Conservation (phyloP, 2,329 filamentous ascomycete species). For the Amauroascus verrucosus region DNA sequence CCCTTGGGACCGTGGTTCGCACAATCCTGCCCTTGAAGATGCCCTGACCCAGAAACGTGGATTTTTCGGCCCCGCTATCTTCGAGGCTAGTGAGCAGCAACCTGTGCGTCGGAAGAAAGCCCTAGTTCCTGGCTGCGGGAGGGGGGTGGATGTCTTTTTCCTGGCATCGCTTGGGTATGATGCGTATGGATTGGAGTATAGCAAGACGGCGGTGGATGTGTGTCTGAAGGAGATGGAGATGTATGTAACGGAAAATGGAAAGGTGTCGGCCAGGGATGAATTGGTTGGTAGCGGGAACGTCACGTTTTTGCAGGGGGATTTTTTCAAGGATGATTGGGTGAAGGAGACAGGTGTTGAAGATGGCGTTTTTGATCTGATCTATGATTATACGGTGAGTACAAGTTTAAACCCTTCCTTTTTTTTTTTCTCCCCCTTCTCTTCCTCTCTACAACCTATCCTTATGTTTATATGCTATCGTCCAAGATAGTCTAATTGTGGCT, state of each 20-base stretch:
- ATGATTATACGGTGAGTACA: conserved; percentile 51
- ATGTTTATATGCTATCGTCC: not conserved
- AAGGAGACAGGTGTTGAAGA: conserved; percentile 25
- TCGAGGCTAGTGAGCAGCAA: conserved; percentile 7
- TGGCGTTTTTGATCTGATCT: conserved; percentile 43
- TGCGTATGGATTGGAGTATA: conserved; percentile 62
- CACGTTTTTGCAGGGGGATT: conserved; percentile 37
- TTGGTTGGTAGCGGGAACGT: conserved; percentile 30
- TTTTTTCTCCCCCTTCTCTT: too few species aligned
- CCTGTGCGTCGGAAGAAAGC: conserved; percentile 42
- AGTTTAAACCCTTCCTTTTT: too few species aligned
- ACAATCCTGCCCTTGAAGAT: conserved; percentile 52
- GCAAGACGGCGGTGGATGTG: conserved; percentile 38
- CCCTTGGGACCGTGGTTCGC: conserved; percentile 50
- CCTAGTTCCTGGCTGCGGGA: conserved; percentile 71
- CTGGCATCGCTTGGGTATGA: conserved; percentile 67
- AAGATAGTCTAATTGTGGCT: not conserved
- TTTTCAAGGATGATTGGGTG: conserved; percentile 37
- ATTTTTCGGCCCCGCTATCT: conserved; percentile 21
- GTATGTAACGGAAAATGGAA: conserved; percentile 22
- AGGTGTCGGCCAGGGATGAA: conserved; percentile 30
- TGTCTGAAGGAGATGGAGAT: conserved; percentile 29
- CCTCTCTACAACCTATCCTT: not conserved
- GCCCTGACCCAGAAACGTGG: conserved; percentile 37
- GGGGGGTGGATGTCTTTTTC: conserved; percentile 69